These are phyloP conservation scores for Zostera marina DNA, from an alignment of 116 monocot species.

Conservation along the genomic window DNA sequence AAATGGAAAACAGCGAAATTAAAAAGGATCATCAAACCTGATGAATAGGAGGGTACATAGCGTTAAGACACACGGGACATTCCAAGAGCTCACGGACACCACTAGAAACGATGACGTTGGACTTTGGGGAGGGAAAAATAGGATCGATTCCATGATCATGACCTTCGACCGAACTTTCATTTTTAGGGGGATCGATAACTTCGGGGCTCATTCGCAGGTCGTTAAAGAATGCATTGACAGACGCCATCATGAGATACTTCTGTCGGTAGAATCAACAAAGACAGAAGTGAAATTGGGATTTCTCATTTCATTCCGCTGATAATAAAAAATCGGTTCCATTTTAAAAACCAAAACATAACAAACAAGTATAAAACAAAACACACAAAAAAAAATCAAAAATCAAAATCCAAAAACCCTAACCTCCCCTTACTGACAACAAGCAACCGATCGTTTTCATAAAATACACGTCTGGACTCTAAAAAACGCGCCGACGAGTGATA, in stretches of 20 bases:
- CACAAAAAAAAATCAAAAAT: no score
- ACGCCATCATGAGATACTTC: conserved; percentile 22
- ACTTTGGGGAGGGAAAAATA: conserved; percentile 27
- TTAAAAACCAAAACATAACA: not conserved
- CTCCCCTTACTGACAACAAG: no score
- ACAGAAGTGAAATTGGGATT: not conserved
- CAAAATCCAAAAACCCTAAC: no score
- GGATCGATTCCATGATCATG: conserved; percentile 26
- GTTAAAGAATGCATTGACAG: conserved; percentile 29
- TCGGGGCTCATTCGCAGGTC: conserved; percentile 29
- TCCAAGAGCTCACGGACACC: conserved; percentile 71
- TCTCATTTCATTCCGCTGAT: no score
- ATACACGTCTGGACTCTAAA: not conserved
- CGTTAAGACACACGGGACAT: conserved; percentile 70
- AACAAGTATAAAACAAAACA: not conserved
- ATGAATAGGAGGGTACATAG: conserved; percentile 79
- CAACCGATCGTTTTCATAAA: no score
- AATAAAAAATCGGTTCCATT: no score
- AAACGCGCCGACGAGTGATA: not conserved
- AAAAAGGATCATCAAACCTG: conserved; percentile 19
- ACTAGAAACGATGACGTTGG: conserved; percentile 33
- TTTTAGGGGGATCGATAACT: conserved; percentile 34
- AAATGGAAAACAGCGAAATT: not conserved
- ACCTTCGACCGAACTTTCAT: conserved; percentile 23
- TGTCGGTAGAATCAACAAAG: conserved; percentile 3